Evolutionary conservation across 2,329 filamentous ascomycete genomes (phyloP).

Genomic region (Corynespora cassiicola): DNA sequence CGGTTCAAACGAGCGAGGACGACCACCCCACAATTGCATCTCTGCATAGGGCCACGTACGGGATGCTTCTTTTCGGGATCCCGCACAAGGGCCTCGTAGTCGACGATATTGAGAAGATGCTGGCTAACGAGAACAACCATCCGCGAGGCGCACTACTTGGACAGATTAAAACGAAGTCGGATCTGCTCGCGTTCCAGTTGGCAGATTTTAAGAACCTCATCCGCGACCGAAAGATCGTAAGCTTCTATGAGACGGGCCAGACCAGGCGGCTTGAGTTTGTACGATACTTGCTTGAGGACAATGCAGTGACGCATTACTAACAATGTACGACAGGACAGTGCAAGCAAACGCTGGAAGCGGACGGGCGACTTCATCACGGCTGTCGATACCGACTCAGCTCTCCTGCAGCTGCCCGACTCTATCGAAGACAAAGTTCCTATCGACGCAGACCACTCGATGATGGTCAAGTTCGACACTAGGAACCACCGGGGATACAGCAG

Average conservation of each 20-base stretch:
- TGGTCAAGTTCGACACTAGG: slow-evolving; percentile 31
- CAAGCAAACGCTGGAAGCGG: slow-evolving; percentile 10
- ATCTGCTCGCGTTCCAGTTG: slow-evolving; percentile 21
- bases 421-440: slow-evolving; percentile 28
- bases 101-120: slow-evolving; percentile 14
- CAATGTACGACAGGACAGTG: slow-evolving; percentile 10
- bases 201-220: slow-evolving; percentile 34
- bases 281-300: slow-evolving; percentile 8
- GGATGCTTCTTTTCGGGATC: slow-evolving; percentile 17
- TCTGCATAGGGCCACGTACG: slow-evolving; percentile 16
- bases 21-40: slow-evolving; percentile 6
- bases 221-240: slow-evolving; percentile 33
- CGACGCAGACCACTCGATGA: slow-evolving; percentile 25
- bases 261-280: slow-evolving; percentile 25
- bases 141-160: slow-evolving; percentile 7
- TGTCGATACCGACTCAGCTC: slow-evolving; percentile 10
- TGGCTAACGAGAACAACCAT: slow-evolving; percentile 5
- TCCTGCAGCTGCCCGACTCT: slow-evolving; percentile 21
- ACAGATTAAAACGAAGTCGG: slow-evolving; percentile 7
- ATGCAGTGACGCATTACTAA: neutral
- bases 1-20: slow-evolving; percentile 3
- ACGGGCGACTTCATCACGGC: slow-evolving; percentile 10
- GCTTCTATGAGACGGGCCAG: slow-evolving; percentile 36
- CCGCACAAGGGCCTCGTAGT: slow-evolving; percentile 16
- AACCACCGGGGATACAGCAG: slow-evolving; percentile 6